Percentiles rank a stretch among this genome's conserved stretches.
phyloP scores from a whole-genome alignment of 208 protist species.

The Leishmania turanica region DNA sequence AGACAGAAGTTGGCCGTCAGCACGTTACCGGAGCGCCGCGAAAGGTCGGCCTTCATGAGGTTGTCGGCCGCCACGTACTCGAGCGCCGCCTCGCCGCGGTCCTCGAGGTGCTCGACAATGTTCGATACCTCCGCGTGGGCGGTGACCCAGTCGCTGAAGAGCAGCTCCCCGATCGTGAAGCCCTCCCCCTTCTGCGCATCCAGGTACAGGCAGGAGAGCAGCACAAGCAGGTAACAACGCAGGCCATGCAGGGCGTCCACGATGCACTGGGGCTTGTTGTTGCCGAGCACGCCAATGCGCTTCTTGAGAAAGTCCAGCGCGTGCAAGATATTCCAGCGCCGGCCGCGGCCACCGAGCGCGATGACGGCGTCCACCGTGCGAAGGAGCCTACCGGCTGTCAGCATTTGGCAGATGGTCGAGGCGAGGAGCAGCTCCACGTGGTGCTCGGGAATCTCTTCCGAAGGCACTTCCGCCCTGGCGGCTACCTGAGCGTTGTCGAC shows the following conservation, averaged over 20 bases:
- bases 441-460: constrained; percentile 54
- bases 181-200: constrained; percentile 44
- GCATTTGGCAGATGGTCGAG: constrained; percentile 89
- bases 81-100: constrained; percentile 63
- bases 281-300: constrained; percentile 40
- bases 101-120: constrained; percentile 76
- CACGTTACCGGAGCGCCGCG: constrained; percentile 75
- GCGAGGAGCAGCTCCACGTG: constrained; percentile 74
- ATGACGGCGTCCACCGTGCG: constrained; percentile 74
- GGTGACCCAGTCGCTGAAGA: constrained; percentile 76
- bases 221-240: constrained; percentile 82
- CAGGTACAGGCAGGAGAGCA: constrained; percentile 82
- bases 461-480: constrained; percentile 24
- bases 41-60: constrained; percentile 76
- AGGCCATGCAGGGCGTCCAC: constrained; percentile 65
- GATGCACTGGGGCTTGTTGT: constrained; percentile 62
- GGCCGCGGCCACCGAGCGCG: constrained; percentile 62
- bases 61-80: constrained; percentile 71
- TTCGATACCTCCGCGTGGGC: constrained; percentile 70
- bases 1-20: constrained; percentile 88
- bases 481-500: constrained; percentile 49
- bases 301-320: constrained; percentile 66
- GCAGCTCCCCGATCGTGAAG: constrained; percentile 27
- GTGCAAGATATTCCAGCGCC: constrained; percentile 83
- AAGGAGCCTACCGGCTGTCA: constrained; percentile 76